Percentiles rank a stretch among this genome's conserved stretches.
phyloP scores from a whole-genome alignment of 1,284 basidiomycete genomes.

The Marasmius oreades region DNA sequence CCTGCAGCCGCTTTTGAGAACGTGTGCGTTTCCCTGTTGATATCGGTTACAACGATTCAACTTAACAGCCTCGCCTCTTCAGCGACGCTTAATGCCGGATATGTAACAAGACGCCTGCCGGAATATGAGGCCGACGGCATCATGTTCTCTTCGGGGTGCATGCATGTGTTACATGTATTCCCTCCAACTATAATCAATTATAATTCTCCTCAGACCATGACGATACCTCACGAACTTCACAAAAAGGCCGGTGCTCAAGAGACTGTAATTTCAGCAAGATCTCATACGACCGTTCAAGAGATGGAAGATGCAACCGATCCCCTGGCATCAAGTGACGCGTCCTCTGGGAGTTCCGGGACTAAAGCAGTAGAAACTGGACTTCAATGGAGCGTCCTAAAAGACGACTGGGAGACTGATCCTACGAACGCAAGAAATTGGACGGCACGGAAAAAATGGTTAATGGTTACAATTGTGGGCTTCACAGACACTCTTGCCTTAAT shows the following conservation, averaged over 20 bases:
- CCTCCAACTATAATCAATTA: neutral
- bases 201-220: neutral
- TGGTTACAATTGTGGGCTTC: constrained; percentile 9
- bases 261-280: neutral
- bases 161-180: too few relatives aligned
- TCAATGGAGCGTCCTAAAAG: constrained; percentile 10
- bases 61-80: too few relatives aligned
- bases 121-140: too few relatives aligned
- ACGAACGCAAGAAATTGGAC: constrained; percentile 15
- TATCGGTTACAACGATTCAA: too few relatives aligned
- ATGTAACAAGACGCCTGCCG: too few relatives aligned
- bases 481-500: neutral
- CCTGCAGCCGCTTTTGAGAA: too few relatives aligned
- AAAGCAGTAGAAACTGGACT: constrained; percentile 4
- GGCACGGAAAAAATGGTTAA: constrained; percentile 11
- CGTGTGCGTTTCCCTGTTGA: too few relatives aligned
- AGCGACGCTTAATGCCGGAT: too few relatives aligned
- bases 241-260: neutral
- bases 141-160: too few relatives aligned
- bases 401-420: constrained; percentile 14
- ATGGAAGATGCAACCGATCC: neutral
- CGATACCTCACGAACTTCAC: neutral
- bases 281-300: neutral
- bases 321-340: neutral
- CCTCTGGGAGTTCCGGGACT: neutral